Evolutionary conservation across 306 rosid species (phyloP), one percentile per base, ranked within the genome.

Genomic region (Vigna radiata): DNA sequence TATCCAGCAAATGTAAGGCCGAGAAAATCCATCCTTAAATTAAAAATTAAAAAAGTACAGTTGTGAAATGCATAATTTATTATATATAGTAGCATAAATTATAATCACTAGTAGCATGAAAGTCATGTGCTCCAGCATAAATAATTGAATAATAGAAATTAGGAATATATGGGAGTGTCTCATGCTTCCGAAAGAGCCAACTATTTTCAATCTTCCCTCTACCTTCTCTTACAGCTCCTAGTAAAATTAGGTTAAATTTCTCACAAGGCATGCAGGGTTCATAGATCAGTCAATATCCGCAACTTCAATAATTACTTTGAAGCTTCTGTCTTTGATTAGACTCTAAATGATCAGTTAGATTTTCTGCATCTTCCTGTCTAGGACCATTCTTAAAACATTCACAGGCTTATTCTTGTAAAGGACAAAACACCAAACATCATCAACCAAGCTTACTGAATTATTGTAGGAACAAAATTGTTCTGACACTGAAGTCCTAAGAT

Each of bases 141-240:
- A 64, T 65, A 53, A 8, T 65, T 39, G 29, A 66, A 12, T 56
- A 11, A 56, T 56, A 56, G 63, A 23, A 23, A 23, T 56, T 23
- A 56, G 36, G 8, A 56, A 56, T 58, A 77, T 77, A 53, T 21
- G 36, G 31, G 14, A 47, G n/a, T 14, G 12, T 60, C 41, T 21
- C 14, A 9, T 44, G 67, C 23, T 25, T 68, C 68, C 33, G 27
- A 23, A 15, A 67, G 21, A 53, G 23, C 16, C 67, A 55, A 77
- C 58, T 54, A 55, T 27, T 41, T 77, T 72, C 37, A 67, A 52
- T 27, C 33, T 66, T 77, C 18, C 81, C 56, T 55, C 39, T 29
- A 68, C 60, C 67, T 56, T 68, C 19, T 54, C 14, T 47, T 55
- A 29, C 17, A 68, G 81, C 60, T 55, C 60, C 75, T 54, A 55